Percentiles rank a stretch among this genome's conserved stretches.
These are phyloP conservation scores for Cerrena zonata DNA, from an alignment of 1,284 basidiomycete species.

Conservation along the genomic window DNA sequence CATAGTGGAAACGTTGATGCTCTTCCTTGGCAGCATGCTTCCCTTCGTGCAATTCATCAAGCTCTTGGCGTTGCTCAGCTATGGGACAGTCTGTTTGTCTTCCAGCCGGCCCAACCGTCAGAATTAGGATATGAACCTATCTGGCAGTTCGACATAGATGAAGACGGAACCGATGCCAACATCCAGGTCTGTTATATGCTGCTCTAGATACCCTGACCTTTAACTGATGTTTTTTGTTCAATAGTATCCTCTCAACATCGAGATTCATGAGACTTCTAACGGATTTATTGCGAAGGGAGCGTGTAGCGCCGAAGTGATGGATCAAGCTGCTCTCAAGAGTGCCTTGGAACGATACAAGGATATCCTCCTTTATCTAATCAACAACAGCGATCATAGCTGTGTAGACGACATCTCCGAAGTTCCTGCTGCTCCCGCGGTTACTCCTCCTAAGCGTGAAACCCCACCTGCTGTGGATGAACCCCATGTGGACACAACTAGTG, in stretches of 20 bases:
- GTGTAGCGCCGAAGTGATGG: conserved; percentile 29
- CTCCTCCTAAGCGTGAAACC: background rate
- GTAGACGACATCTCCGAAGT: background rate
- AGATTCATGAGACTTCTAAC: conserved; percentile 32
- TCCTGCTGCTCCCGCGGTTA: background rate
- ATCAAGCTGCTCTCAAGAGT: conserved; percentile 19
- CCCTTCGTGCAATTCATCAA: conserved; percentile 39
- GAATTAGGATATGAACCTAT: conserved; percentile 15
- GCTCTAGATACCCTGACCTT: background rate
- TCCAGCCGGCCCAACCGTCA: conserved; percentile 31
- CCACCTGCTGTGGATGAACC: background rate
- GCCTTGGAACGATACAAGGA: conserved; percentile 26
- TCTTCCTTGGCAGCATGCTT: conserved; percentile 43
- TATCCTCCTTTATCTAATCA: conserved; percentile 25
- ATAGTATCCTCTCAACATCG: conserved; percentile 46
- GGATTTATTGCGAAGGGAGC: conserved; percentile 35
- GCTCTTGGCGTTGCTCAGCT: conserved; percentile 29
- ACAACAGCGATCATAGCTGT: conserved; percentile 20
- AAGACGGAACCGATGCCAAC: conserved; percentile 29
- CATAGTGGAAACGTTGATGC: conserved; percentile 37
- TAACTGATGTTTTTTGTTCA: background rate
- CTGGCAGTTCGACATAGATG: conserved; percentile 33
- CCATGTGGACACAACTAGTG: conserved; percentile 5
- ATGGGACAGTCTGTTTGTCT: conserved; percentile 45
- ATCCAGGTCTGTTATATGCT: conserved; percentile 33